Percentiles rank a stretch among this genome's conserved stretches.
phyloP scores from a whole-genome alignment of 768 basidiomycete species.

The Mycena amicta region DNA sequence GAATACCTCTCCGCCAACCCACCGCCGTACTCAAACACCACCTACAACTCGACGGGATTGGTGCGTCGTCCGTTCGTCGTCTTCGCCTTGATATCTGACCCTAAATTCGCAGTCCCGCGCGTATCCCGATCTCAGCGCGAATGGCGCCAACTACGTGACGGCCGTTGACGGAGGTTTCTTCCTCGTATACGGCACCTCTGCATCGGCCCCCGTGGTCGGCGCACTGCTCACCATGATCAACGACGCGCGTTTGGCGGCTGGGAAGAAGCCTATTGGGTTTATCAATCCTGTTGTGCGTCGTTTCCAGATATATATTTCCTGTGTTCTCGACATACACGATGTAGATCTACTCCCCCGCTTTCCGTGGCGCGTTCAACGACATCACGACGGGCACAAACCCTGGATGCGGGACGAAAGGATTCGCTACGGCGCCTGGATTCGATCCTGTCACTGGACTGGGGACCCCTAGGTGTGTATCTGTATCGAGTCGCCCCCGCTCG shows the following conservation, averaged over 20 bases:
- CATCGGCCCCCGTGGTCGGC: slow-evolving; percentile 49
- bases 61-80: too few species aligned
- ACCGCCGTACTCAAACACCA: slow-evolving; percentile 21
- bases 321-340: too few species aligned
- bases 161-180: slow-evolving; percentile 41
- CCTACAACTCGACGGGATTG: slow-evolving; percentile 37
- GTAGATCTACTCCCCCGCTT: slow-evolving; percentile 50
- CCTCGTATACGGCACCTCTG: slow-evolving; percentile 51
- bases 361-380: slow-evolving; percentile 48
- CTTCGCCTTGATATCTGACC: too few species aligned
- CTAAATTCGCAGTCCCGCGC: too few species aligned
- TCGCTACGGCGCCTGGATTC: slow-evolving; percentile 34
- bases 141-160: slow-evolving; percentile 47
- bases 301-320: slow-evolving; percentile 15
- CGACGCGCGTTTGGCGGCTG: slow-evolving; percentile 46
- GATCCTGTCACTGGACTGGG: slow-evolving; percentile 56
- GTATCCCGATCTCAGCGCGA: slow-evolving; percentile 52
- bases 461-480: too few species aligned
- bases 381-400: slow-evolving; percentile 48
- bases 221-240: slow-evolving; percentile 54
- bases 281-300: slow-evolving; percentile 44
- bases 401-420: slow-evolving; percentile 37
- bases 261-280: slow-evolving; percentile 50
- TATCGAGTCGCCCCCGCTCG: too few species aligned
- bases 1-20: slow-evolving; percentile 36